phyloP scores from a whole-genome alignment of 169 alveolate species.

The Plasmodium vivax region DNA sequence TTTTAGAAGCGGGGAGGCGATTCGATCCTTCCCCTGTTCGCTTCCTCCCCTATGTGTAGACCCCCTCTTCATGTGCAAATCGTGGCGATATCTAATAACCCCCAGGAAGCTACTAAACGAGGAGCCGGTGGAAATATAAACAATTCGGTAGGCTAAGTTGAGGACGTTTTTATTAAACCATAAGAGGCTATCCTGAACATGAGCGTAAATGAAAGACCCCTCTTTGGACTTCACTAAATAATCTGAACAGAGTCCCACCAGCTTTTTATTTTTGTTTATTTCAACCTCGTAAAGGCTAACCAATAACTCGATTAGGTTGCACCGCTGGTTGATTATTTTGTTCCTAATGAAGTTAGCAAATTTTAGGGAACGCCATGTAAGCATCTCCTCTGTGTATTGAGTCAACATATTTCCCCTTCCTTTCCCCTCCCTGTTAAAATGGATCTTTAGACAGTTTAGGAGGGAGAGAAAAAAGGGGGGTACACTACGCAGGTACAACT shows the following conservation, averaged over 20 bases:
- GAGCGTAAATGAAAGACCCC: slow-evolving; percentile 39
- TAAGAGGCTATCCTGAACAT: slow-evolving; percentile 42
- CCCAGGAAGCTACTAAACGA: slow-evolving; percentile 58
- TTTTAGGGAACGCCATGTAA: background rate
- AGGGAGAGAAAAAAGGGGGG: background rate
- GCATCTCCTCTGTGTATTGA: background rate
- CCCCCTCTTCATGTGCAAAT: background rate
- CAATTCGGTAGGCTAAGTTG: slow-evolving; percentile 36
- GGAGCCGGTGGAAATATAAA: slow-evolving; percentile 58
- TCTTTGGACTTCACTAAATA: slow-evolving; percentile 39
- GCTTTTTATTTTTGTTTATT: slow-evolving; percentile 54
- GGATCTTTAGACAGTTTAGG: background rate
- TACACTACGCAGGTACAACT: slow-evolving; percentile 1
- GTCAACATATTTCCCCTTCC: slow-evolving; percentile 1
- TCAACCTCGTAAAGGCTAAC: slow-evolving; percentile 37
- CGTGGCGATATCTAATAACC: slow-evolving; percentile 26
- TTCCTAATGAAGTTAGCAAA: background rate
- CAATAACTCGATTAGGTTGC: slow-evolving; percentile 40
- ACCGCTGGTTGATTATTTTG: background rate
- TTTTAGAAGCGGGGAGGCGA: background rate
- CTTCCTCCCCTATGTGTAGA: background rate
- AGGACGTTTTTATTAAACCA: slow-evolving; percentile 42
- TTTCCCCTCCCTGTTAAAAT: background rate
- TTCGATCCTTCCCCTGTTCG: background rate
- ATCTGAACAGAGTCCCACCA: slow-evolving; percentile 54